Conservation (phyloP, 1,284 basidiomycete species). For the Rhodofomes roseus region DNA sequence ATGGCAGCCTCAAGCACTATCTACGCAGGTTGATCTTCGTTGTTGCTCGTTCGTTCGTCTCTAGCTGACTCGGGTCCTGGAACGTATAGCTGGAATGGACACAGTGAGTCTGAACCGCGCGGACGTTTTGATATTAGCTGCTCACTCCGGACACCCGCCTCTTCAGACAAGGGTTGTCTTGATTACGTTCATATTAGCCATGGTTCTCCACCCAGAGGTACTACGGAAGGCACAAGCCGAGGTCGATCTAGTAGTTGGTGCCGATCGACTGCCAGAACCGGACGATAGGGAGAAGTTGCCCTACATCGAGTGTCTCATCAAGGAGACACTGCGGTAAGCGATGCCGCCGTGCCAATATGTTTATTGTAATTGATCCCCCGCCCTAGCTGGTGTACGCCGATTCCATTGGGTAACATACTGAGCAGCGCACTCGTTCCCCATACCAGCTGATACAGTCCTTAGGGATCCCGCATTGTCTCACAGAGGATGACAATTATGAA, state of each 20-base stretch:
- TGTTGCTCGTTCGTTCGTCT: background rate
- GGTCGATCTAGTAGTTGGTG: conserved; percentile 1
- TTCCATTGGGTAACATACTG: too few relatives aligned
- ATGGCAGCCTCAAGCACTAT: background rate
- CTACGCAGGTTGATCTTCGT: background rate
- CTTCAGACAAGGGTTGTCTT: background rate
- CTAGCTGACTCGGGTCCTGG: too few relatives aligned
- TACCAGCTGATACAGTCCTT: background rate
- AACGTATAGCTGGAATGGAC: background rate
- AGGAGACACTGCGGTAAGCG: conserved; percentile 24
- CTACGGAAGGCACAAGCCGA: conserved; percentile 11
- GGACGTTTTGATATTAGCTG: background rate
- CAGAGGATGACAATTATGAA: conserved; percentile 14
- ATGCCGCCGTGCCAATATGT: background rate
- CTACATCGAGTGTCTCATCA: conserved; percentile 30
- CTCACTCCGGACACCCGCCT: background rate
- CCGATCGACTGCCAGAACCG: conserved; percentile 8
- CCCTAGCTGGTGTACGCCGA: too few relatives aligned
- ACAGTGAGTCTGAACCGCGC: conserved; percentile 7
- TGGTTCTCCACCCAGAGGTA: conserved; percentile 7
- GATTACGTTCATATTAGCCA: conserved; percentile 2
- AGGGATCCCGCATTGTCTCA: conserved; percentile 6
- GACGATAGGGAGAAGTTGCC: conserved; percentile 22
- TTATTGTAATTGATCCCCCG: too few relatives aligned
- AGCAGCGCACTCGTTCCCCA: conserved; percentile 16